Base-by-base conservation (phyloP, 805 yeast species). In the Candida silvicultrix region DNA sequence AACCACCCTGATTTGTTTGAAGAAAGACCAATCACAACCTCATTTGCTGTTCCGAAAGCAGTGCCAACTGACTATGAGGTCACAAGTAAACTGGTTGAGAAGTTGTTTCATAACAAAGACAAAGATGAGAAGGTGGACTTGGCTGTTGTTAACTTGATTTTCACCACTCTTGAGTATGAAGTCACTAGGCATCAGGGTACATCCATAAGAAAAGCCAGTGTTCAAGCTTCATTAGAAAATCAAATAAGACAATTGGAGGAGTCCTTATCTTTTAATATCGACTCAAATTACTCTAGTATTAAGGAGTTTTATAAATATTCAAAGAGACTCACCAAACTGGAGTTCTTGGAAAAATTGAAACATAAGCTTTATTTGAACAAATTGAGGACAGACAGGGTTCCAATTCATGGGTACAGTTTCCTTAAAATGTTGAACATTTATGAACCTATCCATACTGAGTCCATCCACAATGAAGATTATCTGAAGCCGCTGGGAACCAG, bases 1-100 rank as follows among this genome's bases (percentile, higher is more conserved):
- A 90, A 90, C 58, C 98, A 90, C 64, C 97, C 97, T 0, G 97
- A 94, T 67, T 68, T 94, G 49, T 95, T 94, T 67, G 99, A 94
- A 63, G 97, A 90, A 7, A 74, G 99, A 48, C 98, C 98, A 0
- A 87, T 94, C 53, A 77, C 87, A 37, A 94, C 99, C 0, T 90
- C 98, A 2, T 83, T 88, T 60, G 85, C 92, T 0, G 70, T 89
- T 71, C 78, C 79, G 2, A 71, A 72, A 41, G 78, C 89, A 1
- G 89, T 86, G 5, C 67, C 75, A 3, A 66, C 79, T 1, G 61
- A 68, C 7, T 87, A 70, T 57, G 63, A 64, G 21, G 52, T 63
- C 14, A 66, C 68, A 25, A 79, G 77, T 44, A 50, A 68, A 38
- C 49, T 70, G 38, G 62, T 77, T 28, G 58, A 66, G 42, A 68